These are phyloP conservation scores for Candida krabiensis DNA, from an alignment of 805 yeast species.

Conservation along the genomic window DNA sequence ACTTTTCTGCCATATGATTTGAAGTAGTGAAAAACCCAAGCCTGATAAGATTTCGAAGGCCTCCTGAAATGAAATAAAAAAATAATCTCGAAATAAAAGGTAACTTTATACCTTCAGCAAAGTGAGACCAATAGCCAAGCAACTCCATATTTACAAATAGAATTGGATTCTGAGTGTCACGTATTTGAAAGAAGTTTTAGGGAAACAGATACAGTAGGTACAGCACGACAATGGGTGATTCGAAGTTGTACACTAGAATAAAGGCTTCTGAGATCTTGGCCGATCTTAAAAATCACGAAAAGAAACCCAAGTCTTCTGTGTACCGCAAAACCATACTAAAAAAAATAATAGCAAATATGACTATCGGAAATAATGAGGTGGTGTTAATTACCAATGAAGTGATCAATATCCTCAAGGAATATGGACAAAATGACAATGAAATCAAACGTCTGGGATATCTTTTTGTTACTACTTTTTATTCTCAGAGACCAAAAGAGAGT, in stretches of 20 bases:
- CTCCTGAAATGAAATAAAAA: too few species aligned
- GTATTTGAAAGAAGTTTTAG: too few species aligned
- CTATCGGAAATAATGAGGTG: slow-evolving; percentile 81
- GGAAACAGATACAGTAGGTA: too few species aligned
- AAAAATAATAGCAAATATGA: slow-evolving; percentile 78
- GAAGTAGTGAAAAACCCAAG: too few species aligned
- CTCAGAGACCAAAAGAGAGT: slow-evolving; percentile 56
- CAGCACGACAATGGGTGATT: slow-evolving; percentile 29
- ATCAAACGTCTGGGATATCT: slow-evolving; percentile 70
- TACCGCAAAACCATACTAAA: slow-evolving; percentile 54
- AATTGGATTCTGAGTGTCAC: too few species aligned
- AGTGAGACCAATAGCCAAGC: too few species aligned
- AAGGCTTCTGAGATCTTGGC: slow-evolving; percentile 32
- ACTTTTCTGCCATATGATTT: too few species aligned
- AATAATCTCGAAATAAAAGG: too few species aligned
- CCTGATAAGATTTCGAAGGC: too few species aligned
- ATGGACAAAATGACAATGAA: slow-evolving; percentile 52
- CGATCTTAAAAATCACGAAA: slow-evolving; percentile 35
- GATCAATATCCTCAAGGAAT: slow-evolving; percentile 43
- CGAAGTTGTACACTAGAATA: slow-evolving; percentile 26
- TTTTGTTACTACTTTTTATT: slow-evolving; percentile 61
- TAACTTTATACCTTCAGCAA: too few species aligned
- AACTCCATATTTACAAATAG: too few species aligned
- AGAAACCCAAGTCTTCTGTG: slow-evolving; percentile 36
- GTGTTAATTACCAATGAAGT: slow-evolving; percentile 65